These are phyloP conservation scores for Conticribra weissflogii DNA, from an alignment of 108 stramenopile species.

Conservation along the genomic window DNA sequence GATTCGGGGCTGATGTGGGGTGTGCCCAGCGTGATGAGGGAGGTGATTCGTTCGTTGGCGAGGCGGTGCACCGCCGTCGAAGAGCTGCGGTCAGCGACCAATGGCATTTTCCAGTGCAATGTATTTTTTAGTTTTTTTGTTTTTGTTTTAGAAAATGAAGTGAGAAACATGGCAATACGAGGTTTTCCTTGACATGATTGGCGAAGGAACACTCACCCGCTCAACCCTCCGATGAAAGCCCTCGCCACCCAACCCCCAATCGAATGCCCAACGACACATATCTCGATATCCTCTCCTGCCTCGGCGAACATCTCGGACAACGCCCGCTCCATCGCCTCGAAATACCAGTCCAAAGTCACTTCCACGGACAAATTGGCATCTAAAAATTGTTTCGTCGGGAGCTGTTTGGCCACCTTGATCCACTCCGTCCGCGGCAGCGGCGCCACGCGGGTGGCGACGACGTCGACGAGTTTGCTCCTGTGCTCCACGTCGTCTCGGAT, in stretches of 20 bases:
- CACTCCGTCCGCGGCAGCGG: constrained; percentile 80
- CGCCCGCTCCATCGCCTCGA: constrained; percentile 69
- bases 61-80: constrained; percentile 57
- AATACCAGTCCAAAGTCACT: constrained; percentile 78
- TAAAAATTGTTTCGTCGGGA: constrained; percentile 66
- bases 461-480: constrained; percentile 13
- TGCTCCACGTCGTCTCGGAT: constrained; percentile 16
- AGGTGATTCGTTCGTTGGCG: constrained; percentile 45
- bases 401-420: constrained; percentile 76
- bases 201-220: constrained; percentile 36
- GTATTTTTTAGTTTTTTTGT: too few relatives aligned
- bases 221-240: constrained; percentile 72
- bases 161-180: too few relatives aligned
- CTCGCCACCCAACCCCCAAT: constrained; percentile 87
- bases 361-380: constrained; percentile 63
- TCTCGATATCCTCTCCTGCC: constrained; percentile 53
- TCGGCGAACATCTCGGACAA: constrained; percentile 64
- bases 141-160: too few relatives aligned
- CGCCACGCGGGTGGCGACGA: constrained; percentile 59
- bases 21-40: constrained; percentile 74
- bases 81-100: too few relatives aligned
- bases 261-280: constrained; percentile 72
- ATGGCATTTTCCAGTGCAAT: too few relatives aligned
- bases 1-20: constrained; percentile 68
- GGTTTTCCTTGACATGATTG: too few relatives aligned